These are phyloP conservation scores for Thecaphora thlaspeos DNA, from an alignment of 1,284 basidiomycete species.

Conservation along the genomic window DNA sequence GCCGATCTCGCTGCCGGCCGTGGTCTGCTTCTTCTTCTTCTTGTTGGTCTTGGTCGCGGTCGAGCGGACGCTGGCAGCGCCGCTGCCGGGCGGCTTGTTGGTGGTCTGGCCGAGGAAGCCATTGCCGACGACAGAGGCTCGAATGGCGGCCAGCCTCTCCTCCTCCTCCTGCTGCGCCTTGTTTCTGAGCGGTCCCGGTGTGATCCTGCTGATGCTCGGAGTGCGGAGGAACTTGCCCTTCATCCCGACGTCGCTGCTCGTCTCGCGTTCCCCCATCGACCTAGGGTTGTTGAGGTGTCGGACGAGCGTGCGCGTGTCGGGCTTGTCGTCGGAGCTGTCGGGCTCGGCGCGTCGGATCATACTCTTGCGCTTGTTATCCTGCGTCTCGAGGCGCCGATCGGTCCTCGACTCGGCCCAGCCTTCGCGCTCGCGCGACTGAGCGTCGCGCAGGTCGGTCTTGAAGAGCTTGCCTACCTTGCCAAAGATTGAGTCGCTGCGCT, in stretches of 20 bases:
- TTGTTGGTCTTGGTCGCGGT: conserved; percentile 23
- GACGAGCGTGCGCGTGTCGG: conserved; percentile 39
- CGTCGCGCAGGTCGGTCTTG: conserved; percentile 47
- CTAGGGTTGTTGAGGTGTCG: conserved; percentile 46
- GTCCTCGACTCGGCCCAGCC: conserved; percentile 28
- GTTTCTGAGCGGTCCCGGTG: conserved; percentile 44
- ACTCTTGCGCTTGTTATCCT: conserved; percentile 10
- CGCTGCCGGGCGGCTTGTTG: conserved; percentile 9
- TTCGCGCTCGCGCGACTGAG: conserved; percentile 5
- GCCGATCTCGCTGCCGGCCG: conserved; percentile 49
- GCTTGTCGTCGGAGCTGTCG: conserved; percentile 49
- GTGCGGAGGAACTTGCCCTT: conserved; percentile 21
- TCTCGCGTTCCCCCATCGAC: conserved; percentile 18
- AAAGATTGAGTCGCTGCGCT: conserved; percentile 44
- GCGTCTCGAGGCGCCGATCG: conserved; percentile 11
- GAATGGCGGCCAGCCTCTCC: conserved; percentile 36
- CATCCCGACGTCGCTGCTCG: conserved; percentile 33
- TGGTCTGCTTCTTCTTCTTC: conserved; percentile 42
- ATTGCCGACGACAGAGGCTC: conserved; percentile 44
- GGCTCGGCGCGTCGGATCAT: conserved; percentile 21
- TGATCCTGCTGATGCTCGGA: conserved; percentile 27
- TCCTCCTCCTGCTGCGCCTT: conserved; percentile 20
- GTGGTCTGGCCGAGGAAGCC: conserved; percentile 23
- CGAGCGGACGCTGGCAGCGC: conserved; percentile 22
- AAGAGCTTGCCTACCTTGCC: conserved; percentile 52